Evolutionary conservation across 257 asterid species (phyloP).

Genomic region (Linaria vulgaris): DNA sequence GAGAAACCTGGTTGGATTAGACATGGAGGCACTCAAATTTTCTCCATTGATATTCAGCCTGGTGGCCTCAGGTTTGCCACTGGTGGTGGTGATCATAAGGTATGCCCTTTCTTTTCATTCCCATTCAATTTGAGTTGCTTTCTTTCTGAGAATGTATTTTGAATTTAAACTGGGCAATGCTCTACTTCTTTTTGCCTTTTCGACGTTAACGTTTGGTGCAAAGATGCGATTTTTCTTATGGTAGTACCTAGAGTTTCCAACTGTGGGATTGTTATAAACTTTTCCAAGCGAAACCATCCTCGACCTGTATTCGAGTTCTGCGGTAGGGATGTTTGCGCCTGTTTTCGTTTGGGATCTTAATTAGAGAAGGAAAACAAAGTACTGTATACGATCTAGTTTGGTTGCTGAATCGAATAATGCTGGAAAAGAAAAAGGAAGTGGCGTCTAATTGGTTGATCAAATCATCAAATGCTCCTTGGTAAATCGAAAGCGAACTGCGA

Average conservation of each 20-base stretch:
- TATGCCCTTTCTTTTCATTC: conserved; percentile 12
- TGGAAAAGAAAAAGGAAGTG: background rate
- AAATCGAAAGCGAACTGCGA: too few species aligned
- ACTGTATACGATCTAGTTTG: background rate
- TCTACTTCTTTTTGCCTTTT: conserved; percentile 11
- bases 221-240: background rate
- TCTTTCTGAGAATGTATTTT: too few species aligned
- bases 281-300: background rate
- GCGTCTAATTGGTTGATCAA: background rate
- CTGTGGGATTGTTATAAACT: background rate
- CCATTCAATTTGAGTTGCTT: too few species aligned
- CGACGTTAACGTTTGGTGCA: background rate
- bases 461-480: too few species aligned
- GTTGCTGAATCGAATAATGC: conserved; percentile 1
- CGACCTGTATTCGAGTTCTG: background rate
- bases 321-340: background rate
- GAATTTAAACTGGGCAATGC: background rate
- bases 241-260: background rate
- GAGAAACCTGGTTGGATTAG: conserved; percentile 85
- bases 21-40: conserved; percentile 87
- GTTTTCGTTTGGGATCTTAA: background rate
- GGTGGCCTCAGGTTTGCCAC: conserved; percentile 98
- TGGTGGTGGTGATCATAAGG: conserved; percentile 99
- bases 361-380: background rate
- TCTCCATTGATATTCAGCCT: conserved; percentile 95